These are phyloP conservation scores for Metschnikowia colocasiae DNA, from an alignment of 805 yeast genomes.

Conservation along the genomic window DNA sequence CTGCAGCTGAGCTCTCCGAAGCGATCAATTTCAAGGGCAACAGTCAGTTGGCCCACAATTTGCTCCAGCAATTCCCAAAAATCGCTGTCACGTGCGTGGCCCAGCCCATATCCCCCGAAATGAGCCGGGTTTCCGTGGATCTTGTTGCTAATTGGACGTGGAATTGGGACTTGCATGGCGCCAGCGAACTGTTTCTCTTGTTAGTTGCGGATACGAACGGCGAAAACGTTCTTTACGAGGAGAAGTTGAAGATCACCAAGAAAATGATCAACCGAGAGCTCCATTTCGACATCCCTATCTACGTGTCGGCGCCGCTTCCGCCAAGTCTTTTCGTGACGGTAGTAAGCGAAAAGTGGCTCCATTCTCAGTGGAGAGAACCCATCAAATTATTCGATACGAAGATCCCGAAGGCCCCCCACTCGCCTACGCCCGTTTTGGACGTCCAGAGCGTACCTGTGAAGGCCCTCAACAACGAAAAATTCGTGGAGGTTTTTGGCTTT, in stretches of 20 bases:
- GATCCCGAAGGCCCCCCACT: slow-evolving; percentile 62
- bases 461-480: slow-evolving; percentile 48
- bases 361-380: slow-evolving; percentile 62
- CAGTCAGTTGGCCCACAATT: slow-evolving; percentile 57
- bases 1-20: slow-evolving; percentile 75
- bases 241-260: slow-evolving; percentile 49
- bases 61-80: slow-evolving; percentile 71
- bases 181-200: slow-evolving; percentile 61
- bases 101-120: slow-evolving; percentile 74
- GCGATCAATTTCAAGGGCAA: slow-evolving; percentile 69
- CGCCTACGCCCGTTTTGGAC: slow-evolving; percentile 57
- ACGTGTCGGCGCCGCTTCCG: slow-evolving; percentile 34
- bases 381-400: slow-evolving; percentile 49
- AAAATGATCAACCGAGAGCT: slow-evolving; percentile 52
- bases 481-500: slow-evolving; percentile 44
- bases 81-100: slow-evolving; percentile 54
- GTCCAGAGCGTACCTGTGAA: slow-evolving; percentile 47
- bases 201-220: slow-evolving; percentile 84
- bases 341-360: slow-evolving; percentile 82
- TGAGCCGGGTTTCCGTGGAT: slow-evolving; percentile 63
- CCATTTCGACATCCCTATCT: slow-evolving; percentile 61
- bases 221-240: slow-evolving; percentile 61
- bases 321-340: slow-evolving; percentile 74
- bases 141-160: slow-evolving; percentile 74
- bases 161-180: slow-evolving; percentile 64